phyloP scores from a whole-genome alignment of 2,329 filamentous ascomycete genomes.

The Penicillium sp. region DNA sequence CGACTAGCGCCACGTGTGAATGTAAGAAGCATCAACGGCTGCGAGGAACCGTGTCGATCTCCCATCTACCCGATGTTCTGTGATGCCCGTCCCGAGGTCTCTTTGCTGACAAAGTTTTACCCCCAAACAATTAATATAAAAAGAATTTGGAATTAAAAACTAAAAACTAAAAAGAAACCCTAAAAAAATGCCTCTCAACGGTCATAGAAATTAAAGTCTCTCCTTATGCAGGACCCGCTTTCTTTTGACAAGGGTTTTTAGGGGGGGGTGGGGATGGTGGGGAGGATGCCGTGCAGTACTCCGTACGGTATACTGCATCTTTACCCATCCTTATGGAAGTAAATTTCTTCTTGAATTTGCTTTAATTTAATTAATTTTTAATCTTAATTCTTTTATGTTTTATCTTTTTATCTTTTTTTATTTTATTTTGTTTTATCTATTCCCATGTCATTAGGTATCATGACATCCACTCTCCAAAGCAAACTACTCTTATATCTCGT shows the following conservation, averaged over 20 bases:
- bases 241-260: slow-evolving; percentile 10
- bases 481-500: slow-evolving; percentile 5
- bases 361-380: neutral
- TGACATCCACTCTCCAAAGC: slow-evolving; percentile 4
- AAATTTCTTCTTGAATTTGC: neutral
- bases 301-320: slow-evolving; percentile 17
- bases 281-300: slow-evolving; percentile 11
- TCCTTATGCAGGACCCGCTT: slow-evolving; percentile 22
- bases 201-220: slow-evolving; percentile 13
- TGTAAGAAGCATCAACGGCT: slow-evolving; percentile 40
- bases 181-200: neutral
- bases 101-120: slow-evolving; percentile 16
- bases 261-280: slow-evolving; percentile 13
- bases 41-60: slow-evolving; percentile 41
- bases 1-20: slow-evolving; percentile 41
- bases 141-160: neutral
- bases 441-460: neutral
- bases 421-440: slow-evolving; percentile 7
- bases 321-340: slow-evolving; percentile 6
- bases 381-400: neutral
- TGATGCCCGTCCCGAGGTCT: slow-evolving; percentile 8
- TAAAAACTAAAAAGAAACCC: neutral
- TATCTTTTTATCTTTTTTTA: neutral
- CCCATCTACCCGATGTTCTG: slow-evolving; percentile 33
- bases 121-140: neutral